Evolutionary conservation across 164 flowering plant species (phyloP), one percentile per base, ranked within the genome.

Genomic region (Cinnamomum micranthum): DNA sequence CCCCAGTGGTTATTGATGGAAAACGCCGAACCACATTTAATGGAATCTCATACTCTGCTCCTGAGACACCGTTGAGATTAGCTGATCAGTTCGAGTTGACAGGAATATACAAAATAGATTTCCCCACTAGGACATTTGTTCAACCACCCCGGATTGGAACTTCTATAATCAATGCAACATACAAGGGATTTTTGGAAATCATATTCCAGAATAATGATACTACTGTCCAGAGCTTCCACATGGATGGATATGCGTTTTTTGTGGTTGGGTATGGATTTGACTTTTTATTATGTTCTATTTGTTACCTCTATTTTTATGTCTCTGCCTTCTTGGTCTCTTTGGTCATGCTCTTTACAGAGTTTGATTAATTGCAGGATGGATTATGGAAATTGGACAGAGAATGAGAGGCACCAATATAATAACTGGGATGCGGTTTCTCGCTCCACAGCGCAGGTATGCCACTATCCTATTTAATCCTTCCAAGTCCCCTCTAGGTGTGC

Each of bases 131-230:
- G 76, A 94, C 99, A 59, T 75, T 88, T 67, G 83, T 85, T 24
- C 92, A 96, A 71, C 73, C 90, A 22, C 90, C 96, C 2, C 71
- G 78, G 62, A 74, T 86, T 83, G 92, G 81, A 72, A 87, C 96
- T 75, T 92, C 95, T 47, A 78, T 93, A 15, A 93, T 95, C 35
- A 93, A 95, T 85, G 99, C 90, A 28, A 91, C 96, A 66, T 95
- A 83, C 74, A 86, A 85, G 71, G 99, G 99, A 75, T 95, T 93
- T 72, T 88, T 92, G 89, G 99, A 95, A 86, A 52, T 95, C 23
- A 80, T 95, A 60, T 76, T 95, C 7, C 98, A 95, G 81, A 95
- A 95, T 83, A 92, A 93, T 82, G 94, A 91, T 73, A 93, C 99
- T 70, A 88, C 77, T 70, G 83, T 93, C 74, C 95, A 90, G 75